Evolutionary conservation across 169 alveolate genomes (phyloP).

Genomic region (Sarcocystis neurona): DNA sequence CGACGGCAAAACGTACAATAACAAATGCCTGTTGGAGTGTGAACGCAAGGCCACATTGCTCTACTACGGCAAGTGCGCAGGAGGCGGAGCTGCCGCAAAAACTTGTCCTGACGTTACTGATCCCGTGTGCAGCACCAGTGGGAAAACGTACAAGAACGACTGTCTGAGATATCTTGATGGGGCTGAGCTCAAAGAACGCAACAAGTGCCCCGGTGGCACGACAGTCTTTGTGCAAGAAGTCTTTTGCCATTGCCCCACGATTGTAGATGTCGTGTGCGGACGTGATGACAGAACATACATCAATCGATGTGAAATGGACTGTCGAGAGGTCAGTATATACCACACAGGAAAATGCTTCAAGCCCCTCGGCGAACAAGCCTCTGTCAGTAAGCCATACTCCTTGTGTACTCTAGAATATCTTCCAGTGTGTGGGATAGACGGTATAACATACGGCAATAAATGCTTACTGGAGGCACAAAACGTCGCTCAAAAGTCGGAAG

Average conservation of each 20-base stretch:
- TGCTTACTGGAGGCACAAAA: too few species aligned
- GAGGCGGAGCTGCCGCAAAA: too few species aligned
- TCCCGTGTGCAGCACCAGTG: constrained; percentile 31
- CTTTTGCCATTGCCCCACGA: neutral
- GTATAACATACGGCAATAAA: constrained; percentile 18
- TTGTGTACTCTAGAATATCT: neutral
- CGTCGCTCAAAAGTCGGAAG: too few species aligned
- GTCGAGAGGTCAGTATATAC: neutral
- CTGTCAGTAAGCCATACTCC: neutral
- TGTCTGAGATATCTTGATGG: neutral
- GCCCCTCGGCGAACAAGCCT: too few species aligned
- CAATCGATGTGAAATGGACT: constrained; percentile 2
- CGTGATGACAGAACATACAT: neutral
- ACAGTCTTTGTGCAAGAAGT: too few species aligned
- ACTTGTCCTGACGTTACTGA: neutral
- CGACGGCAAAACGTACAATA: neutral
- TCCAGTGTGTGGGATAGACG: constrained; percentile 40
- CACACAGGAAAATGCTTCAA: constrained; percentile 5
- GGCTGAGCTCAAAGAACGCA: too few species aligned
- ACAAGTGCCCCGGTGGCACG: too few species aligned
- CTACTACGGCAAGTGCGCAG: constrained; percentile 6
- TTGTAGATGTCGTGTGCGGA: constrained; percentile 28
- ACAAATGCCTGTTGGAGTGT: constrained; percentile 24
- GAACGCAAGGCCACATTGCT: neutral
- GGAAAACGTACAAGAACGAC: constrained; percentile 21